Evolutionary conservation across 805 yeast genomes (phyloP).

Genomic region (Saturnispora quitensis): DNA sequence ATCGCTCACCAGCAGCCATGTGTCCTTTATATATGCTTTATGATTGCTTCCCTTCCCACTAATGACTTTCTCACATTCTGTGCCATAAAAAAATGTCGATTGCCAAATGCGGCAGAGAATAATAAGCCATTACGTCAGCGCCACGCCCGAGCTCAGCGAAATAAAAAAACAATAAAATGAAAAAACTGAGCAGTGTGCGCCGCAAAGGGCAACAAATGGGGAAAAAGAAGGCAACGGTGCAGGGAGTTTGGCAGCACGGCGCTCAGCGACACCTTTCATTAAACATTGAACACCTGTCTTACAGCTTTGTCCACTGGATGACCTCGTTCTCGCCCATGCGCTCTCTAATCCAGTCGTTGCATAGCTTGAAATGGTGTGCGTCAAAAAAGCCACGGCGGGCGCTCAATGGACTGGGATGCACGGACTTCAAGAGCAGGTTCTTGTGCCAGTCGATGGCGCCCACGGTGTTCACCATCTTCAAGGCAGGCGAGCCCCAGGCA

Average conservation of each 20-base stretch:
- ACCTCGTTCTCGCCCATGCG: conserved; percentile 25
- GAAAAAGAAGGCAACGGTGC: too few species aligned
- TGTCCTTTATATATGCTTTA: not conserved
- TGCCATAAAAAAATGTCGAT: not conserved
- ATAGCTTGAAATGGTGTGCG: conserved; percentile 59
- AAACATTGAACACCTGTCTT: too few species aligned
- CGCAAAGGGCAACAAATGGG: too few species aligned
- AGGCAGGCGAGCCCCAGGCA: conserved; percentile 49
- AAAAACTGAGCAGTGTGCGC: too few species aligned
- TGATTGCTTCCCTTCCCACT: not conserved
- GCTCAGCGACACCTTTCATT: too few species aligned
- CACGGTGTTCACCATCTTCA: conserved; percentile 27
- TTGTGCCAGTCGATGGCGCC: conserved; percentile 23
- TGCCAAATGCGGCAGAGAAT: not conserved
- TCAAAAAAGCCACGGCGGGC: conserved; percentile 84
- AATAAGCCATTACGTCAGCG: not conserved
- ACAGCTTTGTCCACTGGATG: conserved; percentile 21
- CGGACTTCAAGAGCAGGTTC: conserved; percentile 54
- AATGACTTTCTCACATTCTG: not conserved
- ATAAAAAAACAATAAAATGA: too few species aligned
- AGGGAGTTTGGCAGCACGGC: too few species aligned
- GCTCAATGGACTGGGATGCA: conserved; percentile 93
- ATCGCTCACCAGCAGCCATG: too few species aligned
- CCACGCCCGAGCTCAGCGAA: not conserved
- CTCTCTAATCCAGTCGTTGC: conserved; percentile 67